Base-by-base conservation (phyloP, 2,329 filamentous ascomycete species). In the Drechslerella dactyloides region DNA sequence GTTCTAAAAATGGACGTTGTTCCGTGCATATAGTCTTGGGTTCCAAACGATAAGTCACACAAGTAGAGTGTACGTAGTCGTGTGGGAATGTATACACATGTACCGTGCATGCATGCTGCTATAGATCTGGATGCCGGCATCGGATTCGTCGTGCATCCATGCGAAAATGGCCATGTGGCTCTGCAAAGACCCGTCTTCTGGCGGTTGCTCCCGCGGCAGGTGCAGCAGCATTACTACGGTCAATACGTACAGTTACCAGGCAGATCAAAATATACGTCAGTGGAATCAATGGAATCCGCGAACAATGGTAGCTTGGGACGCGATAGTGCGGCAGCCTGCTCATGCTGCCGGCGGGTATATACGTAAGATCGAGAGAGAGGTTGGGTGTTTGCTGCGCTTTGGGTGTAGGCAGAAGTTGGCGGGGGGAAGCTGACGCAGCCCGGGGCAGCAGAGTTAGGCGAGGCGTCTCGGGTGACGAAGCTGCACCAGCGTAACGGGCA, bases 391-490 rank as follows among this genome's bases (percentile, higher is more conserved):
- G 54, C 24, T 61, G 57, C 57, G 52, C 42, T 52, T 57, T 61
- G 46, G 62, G 30, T 30, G 35, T 50, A 69, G 65, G 65, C 65
- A 69, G 65, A 69, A 69, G 37, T 13, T 42, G 37, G 37, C n/a
- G n/a, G 13, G 58, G n/a, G 52, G 15, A 8, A 42, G 65, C 65
- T 69, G 61, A 69, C 65, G 65, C 58, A 53, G 42, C 33, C 58
- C 23, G 42, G 30, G 50, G 42, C 19, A 42, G 46, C 48, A 66
- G 27, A 54, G 30, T 66, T 59, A 59, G 55, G 35, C 54, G 53
- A 63, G 37, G 37, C 37, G 52, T 46, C 23, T 58, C 42, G 37
- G 33, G 44, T 62, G 61, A 69, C 65, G 65, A 62, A 46, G 58
- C 48, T 46, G 46, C 33, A 44, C 57, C 21, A 48, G 24, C 15